phyloP scores from a whole-genome alignment of 495 filamentous ascomycete species.

The Beverwykella pulmonaria region DNA sequence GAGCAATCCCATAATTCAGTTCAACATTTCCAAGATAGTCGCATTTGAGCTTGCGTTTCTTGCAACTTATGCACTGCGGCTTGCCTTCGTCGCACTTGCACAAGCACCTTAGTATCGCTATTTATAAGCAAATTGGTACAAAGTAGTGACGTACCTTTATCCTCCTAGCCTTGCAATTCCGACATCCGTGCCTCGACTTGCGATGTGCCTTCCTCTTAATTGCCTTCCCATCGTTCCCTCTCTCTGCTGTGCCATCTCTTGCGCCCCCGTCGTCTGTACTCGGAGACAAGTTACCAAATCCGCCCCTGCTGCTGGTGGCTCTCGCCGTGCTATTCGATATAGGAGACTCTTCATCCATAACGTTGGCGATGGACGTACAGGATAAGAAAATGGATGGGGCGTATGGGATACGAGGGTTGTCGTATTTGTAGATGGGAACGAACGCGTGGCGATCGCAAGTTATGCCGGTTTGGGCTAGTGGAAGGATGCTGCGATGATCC shows the following conservation, averaged over 20 bases:
- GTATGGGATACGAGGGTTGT: not conserved
- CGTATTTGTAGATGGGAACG: not conserved
- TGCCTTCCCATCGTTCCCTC: not conserved
- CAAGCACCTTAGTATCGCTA: not conserved
- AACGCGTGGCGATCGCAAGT: not conserved
- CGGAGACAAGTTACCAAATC: not conserved
- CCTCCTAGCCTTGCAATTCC: conserved; percentile 13
- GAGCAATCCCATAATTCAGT: not conserved
- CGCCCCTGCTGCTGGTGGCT: not conserved
- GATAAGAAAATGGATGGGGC: not conserved
- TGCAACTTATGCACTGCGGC: conserved; percentile 11
- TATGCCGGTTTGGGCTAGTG: not conserved
- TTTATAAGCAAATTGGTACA: too few relatives aligned
- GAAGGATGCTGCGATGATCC: not conserved
- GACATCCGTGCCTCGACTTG: conserved; percentile 7
- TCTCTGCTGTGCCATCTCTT: not conserved
- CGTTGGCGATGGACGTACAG: not conserved
- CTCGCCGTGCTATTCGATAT: not conserved
- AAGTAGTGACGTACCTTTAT: conserved; percentile 9
- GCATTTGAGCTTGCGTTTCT: conserved; percentile 6
- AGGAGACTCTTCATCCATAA: not conserved
- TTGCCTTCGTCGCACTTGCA: conserved; percentile 14
- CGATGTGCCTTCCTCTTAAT: conserved; percentile 13
- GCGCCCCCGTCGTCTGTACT: not conserved
- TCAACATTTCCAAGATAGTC: not conserved